These are phyloP conservation scores for Saccharum spontaneum DNA, from an alignment of 176 grass and related monocot genomes.

Conservation along the genomic window DNA sequence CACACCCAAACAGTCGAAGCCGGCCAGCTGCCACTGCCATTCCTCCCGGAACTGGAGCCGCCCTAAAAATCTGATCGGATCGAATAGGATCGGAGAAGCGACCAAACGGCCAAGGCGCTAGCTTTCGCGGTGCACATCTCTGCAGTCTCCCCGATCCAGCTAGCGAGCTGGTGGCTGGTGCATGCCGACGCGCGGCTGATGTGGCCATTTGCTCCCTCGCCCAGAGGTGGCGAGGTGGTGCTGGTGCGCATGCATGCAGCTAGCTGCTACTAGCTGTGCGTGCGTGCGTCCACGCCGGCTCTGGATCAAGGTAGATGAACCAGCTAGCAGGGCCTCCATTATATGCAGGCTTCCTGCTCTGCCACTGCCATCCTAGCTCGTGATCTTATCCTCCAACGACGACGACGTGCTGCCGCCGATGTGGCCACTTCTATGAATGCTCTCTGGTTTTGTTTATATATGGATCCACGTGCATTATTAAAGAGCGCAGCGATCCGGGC, in stretches of 20 bases:
- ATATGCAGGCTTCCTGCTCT: not conserved
- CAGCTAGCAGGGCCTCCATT: not conserved
- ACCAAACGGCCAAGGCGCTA: not conserved
- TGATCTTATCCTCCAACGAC: conserved; percentile 13
- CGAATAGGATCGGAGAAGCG: not conserved
- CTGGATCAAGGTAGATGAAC: not conserved
- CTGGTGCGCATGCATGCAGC: not conserved
- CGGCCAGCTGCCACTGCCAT: not conserved
- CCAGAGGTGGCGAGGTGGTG: not conserved
- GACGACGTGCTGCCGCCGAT: not conserved
- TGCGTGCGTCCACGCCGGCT: not conserved
- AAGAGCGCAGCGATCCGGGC: not conserved
- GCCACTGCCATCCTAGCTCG: not conserved
- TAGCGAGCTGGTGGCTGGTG: not conserved
- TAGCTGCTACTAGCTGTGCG: not conserved
- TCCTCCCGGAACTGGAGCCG: not conserved
- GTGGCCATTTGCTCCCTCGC: not conserved
- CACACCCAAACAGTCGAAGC: not conserved
- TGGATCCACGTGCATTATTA: not conserved
- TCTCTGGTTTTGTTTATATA: not conserved
- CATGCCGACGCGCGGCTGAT: conserved; percentile 25
- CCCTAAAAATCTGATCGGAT: not conserved
- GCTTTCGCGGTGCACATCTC: not conserved
- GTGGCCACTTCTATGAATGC: conserved; percentile 15
- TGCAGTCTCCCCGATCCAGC: not conserved